Evolutionary conservation across 495 filamentous ascomycete species (phyloP), one percentile per base, ranked within the genome.

Genomic region (Tuber calosporum): DNA sequence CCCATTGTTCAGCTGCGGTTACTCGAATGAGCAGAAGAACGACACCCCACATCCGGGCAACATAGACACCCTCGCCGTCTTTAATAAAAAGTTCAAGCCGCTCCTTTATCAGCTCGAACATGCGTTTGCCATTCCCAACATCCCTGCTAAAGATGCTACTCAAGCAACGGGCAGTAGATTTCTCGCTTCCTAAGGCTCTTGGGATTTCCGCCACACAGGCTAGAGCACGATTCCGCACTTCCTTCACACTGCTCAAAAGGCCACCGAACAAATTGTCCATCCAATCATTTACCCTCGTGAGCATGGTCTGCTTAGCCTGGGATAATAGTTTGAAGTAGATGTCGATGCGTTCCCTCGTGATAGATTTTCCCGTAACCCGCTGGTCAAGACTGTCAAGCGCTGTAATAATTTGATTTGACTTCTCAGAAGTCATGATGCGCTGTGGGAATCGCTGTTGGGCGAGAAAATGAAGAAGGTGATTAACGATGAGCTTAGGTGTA

Each of bases 31-130:
- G 87, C 4, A 97, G 85, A 13, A 94, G 85, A 6, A 95, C 85
- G 34, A 91, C 86, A 68, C 89, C 91, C 94, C 94, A 99, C 41
- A 97, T 91, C 71, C 92, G 89, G 8, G 95, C 93, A n/a, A 95
- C 92, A 73, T 88, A 86, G 36, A 85, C 85, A 15, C 87, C 88
- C n/a, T 89, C 86, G 66, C 89, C 87, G 58, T 88, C 86, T 37
- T 86, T 84, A 53, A 91, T 83, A 87, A 97, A 91, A n/a, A 87
- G 83, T 67, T 84, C 85, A 74, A 97, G 86, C n/a, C 88, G 87
- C 58, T 89, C 84, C 13, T 86, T 85, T 69, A 93, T 87, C 79
- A 88, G 88, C 2, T 90, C 86, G 30, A 88, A 84, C 38, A 89
- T 84, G 67, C 89, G 92, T 53, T 85, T 85, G 20, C 85, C 86